phyloP scores from a whole-genome alignment of 257 asterid genomes.

The Capsicum rhomboideum region DNA sequence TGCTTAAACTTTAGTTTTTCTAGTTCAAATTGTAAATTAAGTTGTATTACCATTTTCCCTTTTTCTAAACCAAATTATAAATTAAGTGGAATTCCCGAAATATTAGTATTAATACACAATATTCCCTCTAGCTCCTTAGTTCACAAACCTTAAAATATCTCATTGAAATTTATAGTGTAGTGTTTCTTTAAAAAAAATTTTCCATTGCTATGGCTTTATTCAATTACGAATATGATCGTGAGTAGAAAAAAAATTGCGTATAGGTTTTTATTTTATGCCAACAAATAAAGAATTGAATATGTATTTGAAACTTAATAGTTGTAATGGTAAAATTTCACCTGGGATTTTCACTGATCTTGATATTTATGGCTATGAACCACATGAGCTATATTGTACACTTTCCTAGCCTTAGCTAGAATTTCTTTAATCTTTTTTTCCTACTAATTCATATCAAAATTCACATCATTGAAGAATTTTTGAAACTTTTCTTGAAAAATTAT shows the following conservation, averaged over 20 bases:
- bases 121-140: not conserved
- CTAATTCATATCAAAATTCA: not conserved
- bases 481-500: too few species aligned
- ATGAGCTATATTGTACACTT: not conserved
- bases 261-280: not conserved
- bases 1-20: not conserved
- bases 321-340: not conserved
- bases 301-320: not conserved
- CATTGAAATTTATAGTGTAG: not conserved
- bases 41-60: not conserved
- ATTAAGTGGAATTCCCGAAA: not conserved
- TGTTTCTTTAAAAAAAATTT: not conserved
- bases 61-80: not conserved
- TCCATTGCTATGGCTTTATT: not conserved
- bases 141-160: not conserved
- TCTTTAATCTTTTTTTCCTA: not conserved
- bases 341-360: not conserved
- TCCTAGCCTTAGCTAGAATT: not conserved
- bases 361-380: not conserved
- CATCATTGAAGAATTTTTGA: too few species aligned
- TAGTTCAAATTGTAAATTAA: not conserved
- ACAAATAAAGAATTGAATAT: not conserved
- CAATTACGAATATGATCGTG: not conserved
- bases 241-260: not conserved
- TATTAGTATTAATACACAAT: not conserved